Evolutionary conservation across 2,329 filamentous ascomycete genomes (phyloP).

Genomic region (Ciborinia camelliae): DNA sequence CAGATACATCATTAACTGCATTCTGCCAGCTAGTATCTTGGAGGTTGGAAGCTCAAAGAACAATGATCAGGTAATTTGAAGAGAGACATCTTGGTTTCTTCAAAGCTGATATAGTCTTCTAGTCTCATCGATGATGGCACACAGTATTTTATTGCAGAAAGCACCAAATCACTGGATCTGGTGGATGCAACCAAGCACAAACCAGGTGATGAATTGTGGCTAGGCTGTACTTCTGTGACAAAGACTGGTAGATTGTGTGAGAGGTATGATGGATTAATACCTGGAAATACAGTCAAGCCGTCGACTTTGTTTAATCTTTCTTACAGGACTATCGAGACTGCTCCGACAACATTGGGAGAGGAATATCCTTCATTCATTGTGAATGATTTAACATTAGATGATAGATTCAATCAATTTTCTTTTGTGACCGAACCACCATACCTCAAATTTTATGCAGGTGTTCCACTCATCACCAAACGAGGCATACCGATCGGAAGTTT

Average conservation of each 20-base stretch:
- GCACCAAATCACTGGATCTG: slow-evolving; percentile 45
- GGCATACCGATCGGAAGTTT: slow-evolving; percentile 54
- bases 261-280: slow-evolving; percentile 25
- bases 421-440: slow-evolving; percentile 33
- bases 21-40: slow-evolving; percentile 50
- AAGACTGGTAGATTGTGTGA: slow-evolving; percentile 37
- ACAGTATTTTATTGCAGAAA: slow-evolving; percentile 52
- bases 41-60: slow-evolving; percentile 46
- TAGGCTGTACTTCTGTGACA: slow-evolving; percentile 34
- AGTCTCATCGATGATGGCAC: slow-evolving; percentile 45
- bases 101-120: slow-evolving; percentile 20
- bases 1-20: slow-evolving; percentile 46
- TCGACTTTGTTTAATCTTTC: slow-evolving; percentile 3
- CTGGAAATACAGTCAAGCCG: background rate
- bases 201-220: slow-evolving; percentile 37
- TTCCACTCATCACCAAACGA: slow-evolving; percentile 37
- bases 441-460: slow-evolving; percentile 36
- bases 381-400: slow-evolving; percentile 34
- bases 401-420: slow-evolving; percentile 33
- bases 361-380: slow-evolving; percentile 37
- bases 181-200: slow-evolving; percentile 31
- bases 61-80: slow-evolving; percentile 43
- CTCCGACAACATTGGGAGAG: slow-evolving; percentile 22
- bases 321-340: slow-evolving; percentile 32
- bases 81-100: background rate